phyloP scores from a whole-genome alignment of 2,329 filamentous ascomycete genomes.

The Pseudogymnoascus sp. region DNA sequence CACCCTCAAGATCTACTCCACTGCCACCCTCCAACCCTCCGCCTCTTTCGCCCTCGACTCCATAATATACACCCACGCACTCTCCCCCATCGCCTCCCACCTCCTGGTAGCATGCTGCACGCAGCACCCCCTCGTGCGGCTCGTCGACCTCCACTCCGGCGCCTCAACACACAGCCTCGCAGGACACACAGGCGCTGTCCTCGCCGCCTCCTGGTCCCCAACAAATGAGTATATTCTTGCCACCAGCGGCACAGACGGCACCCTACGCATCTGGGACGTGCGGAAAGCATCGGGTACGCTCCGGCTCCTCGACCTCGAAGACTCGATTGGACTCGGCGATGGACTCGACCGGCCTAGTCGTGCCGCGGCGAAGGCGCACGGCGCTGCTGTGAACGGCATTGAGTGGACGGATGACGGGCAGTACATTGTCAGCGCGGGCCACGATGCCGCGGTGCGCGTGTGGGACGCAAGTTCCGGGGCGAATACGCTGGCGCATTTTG shows the following conservation, averaged over 20 bases:
- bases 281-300: conserved; percentile 68
- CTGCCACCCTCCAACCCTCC: conserved; percentile 49
- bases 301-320: conserved; percentile 74
- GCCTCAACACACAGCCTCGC: conserved; percentile 63
- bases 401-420: conserved; percentile 74
- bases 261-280: conserved; percentile 79
- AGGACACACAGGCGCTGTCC: conserved; percentile 57
- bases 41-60: conserved; percentile 60
- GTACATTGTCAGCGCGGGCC: conserved; percentile 70
- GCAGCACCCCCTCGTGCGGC: conserved; percentile 71
- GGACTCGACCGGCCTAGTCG: conserved; percentile 32
- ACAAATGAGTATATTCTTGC: conserved; percentile 69
- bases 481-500: conserved; percentile 84
- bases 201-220: conserved; percentile 74
- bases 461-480: conserved; percentile 76
- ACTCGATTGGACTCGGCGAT: conserved; percentile 56
- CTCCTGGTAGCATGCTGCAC: conserved; percentile 82
- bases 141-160: conserved; percentile 80
- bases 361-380: conserved; percentile 57
- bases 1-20: conserved; percentile 66
- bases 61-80: conserved; percentile 67
- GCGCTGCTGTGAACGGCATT: conserved; percentile 74
- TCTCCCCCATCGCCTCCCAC: conserved; percentile 63
- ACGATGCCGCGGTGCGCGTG: conserved; percentile 76
- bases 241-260: conserved; percentile 77